Percentiles rank a stretch among this genome's conserved stretches.
Evolutionary conservation across 2,329 filamentous ascomycete species (phyloP).

Genomic region (Talaromyces sp.): DNA sequence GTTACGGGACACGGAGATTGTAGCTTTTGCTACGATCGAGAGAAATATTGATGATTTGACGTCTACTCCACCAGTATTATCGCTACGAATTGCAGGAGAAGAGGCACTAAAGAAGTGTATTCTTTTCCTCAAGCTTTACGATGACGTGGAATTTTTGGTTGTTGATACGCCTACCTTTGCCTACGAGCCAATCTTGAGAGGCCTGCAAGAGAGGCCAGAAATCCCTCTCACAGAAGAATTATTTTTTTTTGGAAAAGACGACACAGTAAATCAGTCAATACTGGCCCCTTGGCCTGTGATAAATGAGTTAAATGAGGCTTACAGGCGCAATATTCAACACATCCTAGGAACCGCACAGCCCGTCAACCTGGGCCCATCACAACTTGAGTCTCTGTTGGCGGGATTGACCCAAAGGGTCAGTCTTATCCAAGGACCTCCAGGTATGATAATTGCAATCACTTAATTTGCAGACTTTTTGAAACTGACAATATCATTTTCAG

Average conservation of each 20-base stretch:
- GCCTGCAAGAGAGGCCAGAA: conserved; percentile 49
- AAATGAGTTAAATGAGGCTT: conserved; percentile 12
- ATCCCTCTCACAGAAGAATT: conserved; percentile 46
- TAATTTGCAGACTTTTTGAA: not conserved
- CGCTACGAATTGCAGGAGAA: not conserved
- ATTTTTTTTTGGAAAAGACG: conserved; percentile 30
- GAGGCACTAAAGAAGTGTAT: not conserved
- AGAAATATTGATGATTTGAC: conserved; percentile 43
- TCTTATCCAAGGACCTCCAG: conserved; percentile 67
- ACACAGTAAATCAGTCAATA: conserved; percentile 5
- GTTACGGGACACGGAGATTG: conserved; percentile 41
- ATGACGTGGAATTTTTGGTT: conserved; percentile 42
- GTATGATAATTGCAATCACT: conserved; percentile 30
- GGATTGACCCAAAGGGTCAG: conserved; percentile 51
- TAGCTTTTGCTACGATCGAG: conserved; percentile 54
- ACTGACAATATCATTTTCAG: conserved; percentile 30
- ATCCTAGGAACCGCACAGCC: conserved; percentile 23
- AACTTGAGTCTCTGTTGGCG: conserved; percentile 51
- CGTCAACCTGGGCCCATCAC: conserved; percentile 47
- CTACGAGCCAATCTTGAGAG: conserved; percentile 57
- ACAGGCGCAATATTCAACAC: conserved; percentile 11
- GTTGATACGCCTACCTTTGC: conserved; percentile 62
- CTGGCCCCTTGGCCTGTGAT: conserved; percentile 12
- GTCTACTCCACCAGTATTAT: not conserved
- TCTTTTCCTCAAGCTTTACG: not conserved